phyloP scores from a whole-genome alignment of 495 filamentous ascomycete species.

The Tricharina praecox region DNA sequence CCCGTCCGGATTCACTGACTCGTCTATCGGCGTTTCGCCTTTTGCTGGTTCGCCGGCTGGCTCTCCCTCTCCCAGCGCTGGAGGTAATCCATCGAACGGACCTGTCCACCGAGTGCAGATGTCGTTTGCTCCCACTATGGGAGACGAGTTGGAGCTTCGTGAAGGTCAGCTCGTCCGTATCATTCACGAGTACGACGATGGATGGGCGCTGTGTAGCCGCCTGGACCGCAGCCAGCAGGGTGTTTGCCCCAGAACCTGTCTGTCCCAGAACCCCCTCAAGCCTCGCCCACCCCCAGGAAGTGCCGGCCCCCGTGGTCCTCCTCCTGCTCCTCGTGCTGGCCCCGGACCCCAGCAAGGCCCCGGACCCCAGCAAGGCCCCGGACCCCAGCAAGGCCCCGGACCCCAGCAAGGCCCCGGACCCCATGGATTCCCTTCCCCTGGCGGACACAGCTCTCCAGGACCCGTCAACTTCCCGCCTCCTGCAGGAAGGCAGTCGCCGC shows the following conservation, averaged over 20 bases:
- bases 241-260: conserved; percentile 81
- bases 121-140: conserved; percentile 84
- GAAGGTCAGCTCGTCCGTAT: conserved; percentile 71
- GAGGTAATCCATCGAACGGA: conserved; percentile 36
- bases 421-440: conserved; percentile 1
- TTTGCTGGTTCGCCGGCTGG: conserved; percentile 32
- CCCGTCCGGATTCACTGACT: conserved; percentile 30
- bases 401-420: neutral
- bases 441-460: neutral
- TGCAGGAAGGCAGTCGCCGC: neutral
- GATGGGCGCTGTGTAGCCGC: conserved; percentile 87
- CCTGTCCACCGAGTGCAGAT: conserved; percentile 80
- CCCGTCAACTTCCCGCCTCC: too few species aligned
- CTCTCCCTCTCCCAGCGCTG: too few species aligned
- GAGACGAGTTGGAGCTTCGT: conserved; percentile 69
- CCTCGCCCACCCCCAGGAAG: conserved; percentile 41
- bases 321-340: too few species aligned
- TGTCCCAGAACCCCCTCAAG: conserved; percentile 83
- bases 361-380: conserved; percentile 16
- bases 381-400: conserved; percentile 30
- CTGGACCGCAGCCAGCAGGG: conserved; percentile 83
- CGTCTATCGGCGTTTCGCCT: conserved; percentile 28
- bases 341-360: conserved; percentile 32
- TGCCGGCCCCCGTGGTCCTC: conserved; percentile 32
- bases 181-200: conserved; percentile 94